Conservation (phyloP, 78 protist species). For the Pelomyxa schiedti region DNA sequence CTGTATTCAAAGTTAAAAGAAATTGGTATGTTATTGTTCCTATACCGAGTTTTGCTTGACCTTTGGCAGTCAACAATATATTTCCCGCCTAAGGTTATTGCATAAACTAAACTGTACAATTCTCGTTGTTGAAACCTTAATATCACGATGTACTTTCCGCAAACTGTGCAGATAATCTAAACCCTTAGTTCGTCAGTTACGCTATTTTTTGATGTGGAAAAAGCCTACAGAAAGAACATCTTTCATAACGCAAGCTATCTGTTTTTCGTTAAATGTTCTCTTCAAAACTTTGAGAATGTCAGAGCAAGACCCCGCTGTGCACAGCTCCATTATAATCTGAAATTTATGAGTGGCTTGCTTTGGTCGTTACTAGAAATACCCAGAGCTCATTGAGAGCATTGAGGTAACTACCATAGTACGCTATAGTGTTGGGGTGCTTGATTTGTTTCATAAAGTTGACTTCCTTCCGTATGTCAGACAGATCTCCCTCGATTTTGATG, state of each 20-base stretch:
- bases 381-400: background rate
- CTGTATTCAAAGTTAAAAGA: background rate
- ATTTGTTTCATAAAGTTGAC: background rate
- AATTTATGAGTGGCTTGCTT: background rate
- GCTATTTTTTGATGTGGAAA: background rate
- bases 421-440: background rate
- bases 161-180: background rate
- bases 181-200: background rate
- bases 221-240: too few species aligned
- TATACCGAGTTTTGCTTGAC: constrained; percentile 52
- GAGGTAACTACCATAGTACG: background rate
- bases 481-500: background rate
- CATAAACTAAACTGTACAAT: background rate
- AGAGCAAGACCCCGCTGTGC: background rate
- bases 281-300: background rate
- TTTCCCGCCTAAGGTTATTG: constrained; percentile 58
- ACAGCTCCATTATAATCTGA: background rate
- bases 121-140: background rate
- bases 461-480: background rate
- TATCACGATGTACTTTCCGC: background rate
- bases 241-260: background rate
- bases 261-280: background rate
- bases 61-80: constrained; percentile 52
- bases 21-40: background rate
- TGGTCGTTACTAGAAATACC: background rate